A percentile compares a stretch with the other conserved stretches of the same genome.
These are phyloP conservation scores for Paramecium octaurelia DNA, from an alignment of 73 alveolate species.

Conservation along the genomic window DNA sequence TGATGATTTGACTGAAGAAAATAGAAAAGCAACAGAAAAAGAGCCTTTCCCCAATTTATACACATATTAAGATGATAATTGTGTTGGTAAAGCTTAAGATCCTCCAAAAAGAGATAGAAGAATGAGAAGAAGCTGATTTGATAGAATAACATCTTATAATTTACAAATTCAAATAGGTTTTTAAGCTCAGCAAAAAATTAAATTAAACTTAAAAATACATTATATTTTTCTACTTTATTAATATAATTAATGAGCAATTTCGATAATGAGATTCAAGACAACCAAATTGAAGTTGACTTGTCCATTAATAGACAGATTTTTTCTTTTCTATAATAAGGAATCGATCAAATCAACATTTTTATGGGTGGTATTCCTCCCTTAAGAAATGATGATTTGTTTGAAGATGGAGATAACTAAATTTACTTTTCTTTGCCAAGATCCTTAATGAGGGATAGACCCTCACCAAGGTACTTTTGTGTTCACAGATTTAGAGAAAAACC, in stretches of 20 bases:
- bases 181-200: not conserved
- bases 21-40: not conserved
- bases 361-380: not conserved
- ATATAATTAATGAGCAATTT: not conserved
- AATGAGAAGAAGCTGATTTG: conserved; percentile 28
- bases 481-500: not conserved
- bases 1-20: conserved; percentile 14
- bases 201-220: not conserved
- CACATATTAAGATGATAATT: not conserved
- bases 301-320: not conserved
- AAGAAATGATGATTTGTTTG: not conserved
- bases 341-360: not conserved
- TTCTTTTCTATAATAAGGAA: not conserved
- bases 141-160: not conserved
- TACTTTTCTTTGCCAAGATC: not conserved
- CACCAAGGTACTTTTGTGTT: not conserved
- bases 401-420: not conserved
- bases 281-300: not conserved
- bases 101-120: conserved; percentile 19
- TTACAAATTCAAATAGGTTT: not conserved
- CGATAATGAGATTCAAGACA: not conserved
- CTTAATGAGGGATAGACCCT: not conserved
- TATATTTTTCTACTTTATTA: not conserved
- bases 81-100: conserved; percentile 21
- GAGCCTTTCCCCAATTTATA: not conserved